Evolutionary conservation across 2,329 filamentous ascomycete species (phyloP).

Genomic region (Juglanconis sp.): DNA sequence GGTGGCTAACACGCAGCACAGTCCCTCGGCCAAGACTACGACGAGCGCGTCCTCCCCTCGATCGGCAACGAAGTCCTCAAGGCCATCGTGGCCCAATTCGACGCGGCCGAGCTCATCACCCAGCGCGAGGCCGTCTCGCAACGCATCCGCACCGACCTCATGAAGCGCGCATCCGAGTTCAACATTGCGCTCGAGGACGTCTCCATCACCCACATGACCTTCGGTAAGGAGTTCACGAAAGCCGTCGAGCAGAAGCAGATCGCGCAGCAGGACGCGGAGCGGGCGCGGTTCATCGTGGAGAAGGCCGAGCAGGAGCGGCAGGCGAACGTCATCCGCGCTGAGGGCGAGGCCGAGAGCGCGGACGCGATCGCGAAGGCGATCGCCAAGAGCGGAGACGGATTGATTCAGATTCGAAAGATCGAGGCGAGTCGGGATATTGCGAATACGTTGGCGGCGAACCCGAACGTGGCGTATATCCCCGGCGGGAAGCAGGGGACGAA

Average conservation of each 20-base stretch:
- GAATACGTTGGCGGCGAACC: slow-evolving; percentile 81
- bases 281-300: slow-evolving; percentile 97
- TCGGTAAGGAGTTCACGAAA: slow-evolving; percentile 97
- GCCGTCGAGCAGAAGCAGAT: slow-evolving; percentile 99
- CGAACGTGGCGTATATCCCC: slow-evolving; percentile 93
- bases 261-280: slow-evolving; percentile 96
- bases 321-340: slow-evolving; percentile 95
- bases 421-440: slow-evolving; percentile 97
- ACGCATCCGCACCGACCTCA: slow-evolving; percentile 87
- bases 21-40: slow-evolving; percentile 97
- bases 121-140: slow-evolving; percentile 96
- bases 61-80: slow-evolving; percentile 99
- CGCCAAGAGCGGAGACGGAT: slow-evolving; percentile 85
- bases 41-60: slow-evolving; percentile 95
- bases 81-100: slow-evolving; percentile 97
- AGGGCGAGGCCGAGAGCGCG: slow-evolving; percentile 95
- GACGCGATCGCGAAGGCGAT: slow-evolving; percentile 95
- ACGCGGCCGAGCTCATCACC: slow-evolving; percentile 96
- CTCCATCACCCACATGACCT: slow-evolving; percentile 99
- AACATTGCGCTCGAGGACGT: slow-evolving; percentile 99
- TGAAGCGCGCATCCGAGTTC: slow-evolving; percentile 92
- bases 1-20: slow-evolving; percentile 34
- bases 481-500: slow-evolving; percentile 66
- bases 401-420: slow-evolving; percentile 95
- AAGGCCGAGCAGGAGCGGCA: slow-evolving; percentile 98